Conservation (phyloP, 306 rosid species). For the Vigna unguiculata region DNA sequence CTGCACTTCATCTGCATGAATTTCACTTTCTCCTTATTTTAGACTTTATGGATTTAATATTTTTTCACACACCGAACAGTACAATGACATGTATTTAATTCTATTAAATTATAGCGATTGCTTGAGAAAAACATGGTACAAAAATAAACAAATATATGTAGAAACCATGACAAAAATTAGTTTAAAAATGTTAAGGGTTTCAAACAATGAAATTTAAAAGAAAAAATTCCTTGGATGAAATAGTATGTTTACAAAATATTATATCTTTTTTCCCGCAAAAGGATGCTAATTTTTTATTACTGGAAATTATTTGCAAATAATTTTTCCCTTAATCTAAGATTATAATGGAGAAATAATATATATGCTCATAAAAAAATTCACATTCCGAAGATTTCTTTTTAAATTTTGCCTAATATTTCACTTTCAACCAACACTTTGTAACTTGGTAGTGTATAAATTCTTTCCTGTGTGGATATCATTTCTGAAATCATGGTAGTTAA, state of each 20-base stretch:
- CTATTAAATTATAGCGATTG: no score
- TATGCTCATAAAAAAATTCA: no score
- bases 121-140: background rate
- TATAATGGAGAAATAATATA: background rate
- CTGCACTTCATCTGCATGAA: background rate
- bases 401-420: background rate
- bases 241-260: background rate
- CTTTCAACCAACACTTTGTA: background rate
- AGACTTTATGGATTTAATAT: background rate
- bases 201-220: background rate
- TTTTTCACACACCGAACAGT: background rate
- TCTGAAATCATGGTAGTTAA: background rate
- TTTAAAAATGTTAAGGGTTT: background rate
- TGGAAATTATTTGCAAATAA: background rate
- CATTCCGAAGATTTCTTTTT: background rate
- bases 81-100: no score
- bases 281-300: no score
- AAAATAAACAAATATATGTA: background rate
- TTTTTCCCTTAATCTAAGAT: background rate
- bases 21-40: background rate
- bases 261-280: no score
- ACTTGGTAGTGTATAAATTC: background rate
- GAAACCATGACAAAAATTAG: background rate
- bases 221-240: background rate
- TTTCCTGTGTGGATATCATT: background rate